These are phyloP conservation scores for Carpinus fangiana DNA, from an alignment of 306 rosid genomes.

Conservation along the genomic window DNA sequence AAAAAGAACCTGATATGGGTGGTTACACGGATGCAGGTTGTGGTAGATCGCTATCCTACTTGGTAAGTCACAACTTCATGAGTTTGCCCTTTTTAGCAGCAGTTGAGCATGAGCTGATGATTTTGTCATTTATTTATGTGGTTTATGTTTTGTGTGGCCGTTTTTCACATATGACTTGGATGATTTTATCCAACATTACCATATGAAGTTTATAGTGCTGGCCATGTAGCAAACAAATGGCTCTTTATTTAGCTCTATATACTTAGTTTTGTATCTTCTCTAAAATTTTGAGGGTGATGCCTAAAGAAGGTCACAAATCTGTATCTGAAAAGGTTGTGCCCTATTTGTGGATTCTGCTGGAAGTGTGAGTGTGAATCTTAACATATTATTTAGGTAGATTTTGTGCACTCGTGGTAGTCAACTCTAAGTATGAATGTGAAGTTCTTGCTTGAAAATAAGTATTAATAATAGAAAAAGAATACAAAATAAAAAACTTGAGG, in stretches of 20 bases:
- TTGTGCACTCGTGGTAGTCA: background rate
- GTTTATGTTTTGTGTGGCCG: background rate
- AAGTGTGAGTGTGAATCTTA: constrained; percentile 6
- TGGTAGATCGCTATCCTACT: constrained; percentile 91
- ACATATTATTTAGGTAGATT: background rate
- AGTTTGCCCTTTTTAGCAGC: background rate
- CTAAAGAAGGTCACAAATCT: background rate
- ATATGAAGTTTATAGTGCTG: background rate
- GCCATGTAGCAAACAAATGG: background rate
- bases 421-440: background rate
- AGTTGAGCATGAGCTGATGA: background rate
- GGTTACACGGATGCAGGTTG: constrained; percentile 93
- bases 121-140: constrained; percentile 18
- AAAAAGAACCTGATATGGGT: constrained; percentile 97
- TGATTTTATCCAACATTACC: constrained; percentile 2
- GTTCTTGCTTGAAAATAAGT: background rate
- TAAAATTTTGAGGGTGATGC: background rate
- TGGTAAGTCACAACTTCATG: constrained; percentile 57
- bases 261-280: background rate
- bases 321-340: background rate
- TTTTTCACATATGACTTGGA: background rate
- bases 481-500: background rate
- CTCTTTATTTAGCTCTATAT: background rate
- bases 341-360: constrained; percentile 9
- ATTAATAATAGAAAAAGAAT: no score